These are phyloP conservation scores for Scortechinia acanthostroma DNA, from an alignment of 2,329 filamentous ascomycete species.

Conservation along the genomic window DNA sequence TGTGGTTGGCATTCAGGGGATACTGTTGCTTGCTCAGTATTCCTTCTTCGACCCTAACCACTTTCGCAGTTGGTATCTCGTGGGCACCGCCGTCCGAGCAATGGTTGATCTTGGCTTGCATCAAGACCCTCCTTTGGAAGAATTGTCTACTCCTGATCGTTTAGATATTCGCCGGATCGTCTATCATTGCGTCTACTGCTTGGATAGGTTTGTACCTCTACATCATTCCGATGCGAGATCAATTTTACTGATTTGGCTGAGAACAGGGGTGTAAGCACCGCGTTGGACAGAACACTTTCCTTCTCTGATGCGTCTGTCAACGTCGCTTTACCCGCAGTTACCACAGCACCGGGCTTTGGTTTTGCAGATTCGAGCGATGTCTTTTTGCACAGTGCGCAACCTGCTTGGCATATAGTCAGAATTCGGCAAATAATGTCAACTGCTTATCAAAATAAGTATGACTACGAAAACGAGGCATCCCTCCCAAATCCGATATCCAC, in stretches of 20 bases:
- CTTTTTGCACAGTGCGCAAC: constrained; percentile 22
- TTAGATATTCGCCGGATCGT: constrained; percentile 48
- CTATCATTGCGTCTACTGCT: constrained; percentile 51
- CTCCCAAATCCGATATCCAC: constrained; percentile 29
- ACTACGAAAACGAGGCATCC: constrained; percentile 39
- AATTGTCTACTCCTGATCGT: constrained; percentile 34
- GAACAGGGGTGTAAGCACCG: constrained; percentile 43
- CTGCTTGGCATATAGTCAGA: constrained; percentile 43
- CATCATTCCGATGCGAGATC: too few species aligned
- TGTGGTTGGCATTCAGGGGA: constrained; percentile 50
- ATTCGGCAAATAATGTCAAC: constrained; percentile 50
- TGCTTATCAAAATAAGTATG: constrained; percentile 53
- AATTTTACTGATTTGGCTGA: constrained; percentile 4
- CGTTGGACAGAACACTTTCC: constrained; percentile 49
- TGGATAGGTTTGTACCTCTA: constrained; percentile 38
- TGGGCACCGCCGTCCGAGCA: constrained; percentile 52
- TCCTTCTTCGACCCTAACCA: constrained; percentile 51
- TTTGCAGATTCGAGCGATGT: neutral
- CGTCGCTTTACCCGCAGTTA: constrained; percentile 39
- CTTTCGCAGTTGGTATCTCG: constrained; percentile 55
- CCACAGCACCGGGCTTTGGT: constrained; percentile 7
- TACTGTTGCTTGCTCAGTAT: constrained; percentile 51
- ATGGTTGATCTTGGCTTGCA: constrained; percentile 58
- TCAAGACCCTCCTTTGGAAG: constrained; percentile 49
- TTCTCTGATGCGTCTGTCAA: constrained; percentile 56